Evolutionary conservation across 2,329 filamentous ascomycete genomes (phyloP), one percentile per base, ranked within the genome.

Genomic region (Ceratocystis diversiconidia): DNA sequence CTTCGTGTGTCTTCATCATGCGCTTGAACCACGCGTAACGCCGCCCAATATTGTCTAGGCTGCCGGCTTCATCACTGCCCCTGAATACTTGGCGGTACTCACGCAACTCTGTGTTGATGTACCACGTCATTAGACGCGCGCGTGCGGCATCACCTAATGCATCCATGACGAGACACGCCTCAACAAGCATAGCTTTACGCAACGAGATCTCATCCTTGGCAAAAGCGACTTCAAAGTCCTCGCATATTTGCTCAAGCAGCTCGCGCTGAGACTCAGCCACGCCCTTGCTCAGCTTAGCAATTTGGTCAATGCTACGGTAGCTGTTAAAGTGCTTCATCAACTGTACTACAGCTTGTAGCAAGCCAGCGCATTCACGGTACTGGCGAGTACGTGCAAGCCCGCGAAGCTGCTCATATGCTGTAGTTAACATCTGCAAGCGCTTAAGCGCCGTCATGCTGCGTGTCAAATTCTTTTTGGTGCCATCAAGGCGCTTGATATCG

Each of bases 321-420:
- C 90, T 95, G 77, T 96, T 95, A 82, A 99, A 99, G 76, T 99
- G 92, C 70, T 89, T 89, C 89, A 97, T 96, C 59, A 99, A 85
- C 81, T 99, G 94, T 67, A 99, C 83, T 41, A 99, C 94, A 8
- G 94, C 94, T 77, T 96, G 90, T 66, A 99, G 79, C 67, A 99
- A 80, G 71, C 95, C 91, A 17, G 92, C 92, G 73, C 94, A 97
- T 74, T 99, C 94, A 69, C 90, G 82, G 74, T 99, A 99, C 75
- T 99, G 94, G 66, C 92, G 82, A 44, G 88, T 87, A 75, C 89
- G 89, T 70, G 89, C 88, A 70, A 96, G 79, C 2, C 85, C 89
- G 67, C 89, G 84, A 66, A 99, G 80, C 77, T 99, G 94, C 73
- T 97, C 94, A 76, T 97, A 99, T n/a, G 94, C 94, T 2, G 94